Evolutionary conservation across 2,329 filamentous ascomycete genomes (phyloP), one percentile per base, ranked within the genome.

Genomic region (Sclerotinia spermophila): DNA sequence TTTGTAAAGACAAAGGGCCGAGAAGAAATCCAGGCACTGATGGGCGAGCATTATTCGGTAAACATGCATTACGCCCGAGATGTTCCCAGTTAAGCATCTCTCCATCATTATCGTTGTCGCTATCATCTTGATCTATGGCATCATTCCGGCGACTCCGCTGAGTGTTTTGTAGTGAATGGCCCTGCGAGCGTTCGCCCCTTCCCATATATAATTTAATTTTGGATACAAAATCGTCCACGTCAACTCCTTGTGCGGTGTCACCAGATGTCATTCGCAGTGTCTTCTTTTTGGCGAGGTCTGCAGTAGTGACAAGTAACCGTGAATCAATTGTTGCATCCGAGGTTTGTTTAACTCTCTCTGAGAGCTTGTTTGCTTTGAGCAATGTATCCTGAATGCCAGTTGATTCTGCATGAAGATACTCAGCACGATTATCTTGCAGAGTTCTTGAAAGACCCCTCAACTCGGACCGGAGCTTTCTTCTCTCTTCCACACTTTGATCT

Each of bases 311-410:
- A 5, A 98, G 85, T 38, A 96, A 84, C n/a, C 92, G 89, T 0
- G 95, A 94, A 79, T 99, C 96, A 72, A 97, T 90, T 0, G 92
- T 92, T 0, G 96, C 96, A 79, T 98, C 96, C 2, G 90, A 89
- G 0, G 96, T 97, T 82, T 97, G 94, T 77, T 91, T 92, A 72
- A 97, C 90, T 75, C 88, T 84, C 70, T 84, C 84, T 72, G 90
- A 89, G 21, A 90, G 82, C 48, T 84, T 80, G 75, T 96, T 90
- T 24, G 91, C 90, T 73, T 86, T 85, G 35, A 86, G 80, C 35
- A 98, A 83, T 1, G 89, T 88, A 15, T 90, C 84, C 71, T 86
- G 83, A 24, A 97, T 83, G 2, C 89, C 88, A 35, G 85, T 83
- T 13, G 90, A 92, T 51, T 88, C 87, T 1, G 86, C 84, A 74